Evolutionary conservation across 2,329 filamentous ascomycete species (phyloP).

Genomic region (Nakataea oryzae): DNA sequence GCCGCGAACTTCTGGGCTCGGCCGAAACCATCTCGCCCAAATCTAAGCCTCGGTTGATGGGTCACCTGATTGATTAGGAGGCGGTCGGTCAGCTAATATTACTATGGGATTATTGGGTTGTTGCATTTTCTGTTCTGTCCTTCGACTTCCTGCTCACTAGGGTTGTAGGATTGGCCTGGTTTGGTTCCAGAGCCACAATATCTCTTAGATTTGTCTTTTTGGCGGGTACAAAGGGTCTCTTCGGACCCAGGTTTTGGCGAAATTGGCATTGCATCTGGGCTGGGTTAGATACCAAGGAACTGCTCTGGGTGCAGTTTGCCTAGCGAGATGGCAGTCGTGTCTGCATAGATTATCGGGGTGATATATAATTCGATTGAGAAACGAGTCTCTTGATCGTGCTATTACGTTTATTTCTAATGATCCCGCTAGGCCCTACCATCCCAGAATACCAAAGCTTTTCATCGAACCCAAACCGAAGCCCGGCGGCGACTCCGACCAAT

Average conservation of each 20-base stretch:
- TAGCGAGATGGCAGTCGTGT: neutral
- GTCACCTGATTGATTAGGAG: constrained; percentile 20
- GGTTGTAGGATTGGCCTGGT: neutral
- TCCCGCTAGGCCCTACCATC: neutral
- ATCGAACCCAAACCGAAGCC: neutral
- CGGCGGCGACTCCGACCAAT: neutral
- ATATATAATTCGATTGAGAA: neutral
- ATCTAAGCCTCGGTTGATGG: constrained; percentile 28
- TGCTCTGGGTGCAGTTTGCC: neutral
- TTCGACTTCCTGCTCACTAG: neutral
- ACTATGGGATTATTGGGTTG: neutral
- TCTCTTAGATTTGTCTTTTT: neutral
- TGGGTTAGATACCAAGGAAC: neutral
- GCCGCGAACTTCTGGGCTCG: neutral
- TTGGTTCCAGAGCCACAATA: neutral
- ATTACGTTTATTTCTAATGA: neutral
- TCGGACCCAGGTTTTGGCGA: neutral
- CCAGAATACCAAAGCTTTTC: neutral
- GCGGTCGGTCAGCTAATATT: neutral
- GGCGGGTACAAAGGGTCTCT: neutral
- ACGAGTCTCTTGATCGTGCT: neutral
- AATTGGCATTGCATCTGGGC: neutral
- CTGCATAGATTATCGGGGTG: neutral
- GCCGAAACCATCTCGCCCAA: constrained; percentile 30
- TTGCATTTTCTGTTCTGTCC: neutral